These are phyloP conservation scores for Mycena capillaripes DNA, from an alignment of 768 basidiomycete species.

Conservation along the genomic window DNA sequence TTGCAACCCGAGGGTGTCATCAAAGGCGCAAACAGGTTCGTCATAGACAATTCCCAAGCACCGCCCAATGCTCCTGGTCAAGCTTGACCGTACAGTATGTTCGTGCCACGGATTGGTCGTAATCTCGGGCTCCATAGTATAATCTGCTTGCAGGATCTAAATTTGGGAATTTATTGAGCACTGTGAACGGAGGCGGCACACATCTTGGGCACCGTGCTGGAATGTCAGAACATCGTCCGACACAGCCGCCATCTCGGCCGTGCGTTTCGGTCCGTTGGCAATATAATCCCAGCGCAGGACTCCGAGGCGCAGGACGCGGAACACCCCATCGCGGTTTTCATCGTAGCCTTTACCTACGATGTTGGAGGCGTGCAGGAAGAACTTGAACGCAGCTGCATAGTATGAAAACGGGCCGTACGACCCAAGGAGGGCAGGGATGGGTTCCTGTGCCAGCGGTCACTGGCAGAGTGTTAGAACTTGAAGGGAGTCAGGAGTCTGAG, in stretches of 20 bases:
- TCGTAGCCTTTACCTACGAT: background rate
- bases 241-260: background rate
- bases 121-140: background rate
- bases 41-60: background rate
- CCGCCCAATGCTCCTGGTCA: slow-evolving; percentile 6
- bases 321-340: background rate
- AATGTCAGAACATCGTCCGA: slow-evolving; percentile 10
- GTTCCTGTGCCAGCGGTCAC: background rate
- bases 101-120: background rate
- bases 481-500: too few relatives aligned
- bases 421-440: background rate
- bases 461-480: too few relatives aligned
- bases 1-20: background rate
- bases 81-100: background rate
- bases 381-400: background rate
- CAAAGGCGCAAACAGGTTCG: background rate
- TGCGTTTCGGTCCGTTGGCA: slow-evolving; percentile 9
- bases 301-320: background rate
- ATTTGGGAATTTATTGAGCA: background rate
- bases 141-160: background rate
- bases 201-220: background rate
- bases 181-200: background rate
- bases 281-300: slow-evolving; percentile 6
- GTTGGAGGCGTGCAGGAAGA: background rate
- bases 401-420: background rate